Base-by-base conservation (phyloP, 73 alveolate species). In the Paramecium caudatum region DNA sequence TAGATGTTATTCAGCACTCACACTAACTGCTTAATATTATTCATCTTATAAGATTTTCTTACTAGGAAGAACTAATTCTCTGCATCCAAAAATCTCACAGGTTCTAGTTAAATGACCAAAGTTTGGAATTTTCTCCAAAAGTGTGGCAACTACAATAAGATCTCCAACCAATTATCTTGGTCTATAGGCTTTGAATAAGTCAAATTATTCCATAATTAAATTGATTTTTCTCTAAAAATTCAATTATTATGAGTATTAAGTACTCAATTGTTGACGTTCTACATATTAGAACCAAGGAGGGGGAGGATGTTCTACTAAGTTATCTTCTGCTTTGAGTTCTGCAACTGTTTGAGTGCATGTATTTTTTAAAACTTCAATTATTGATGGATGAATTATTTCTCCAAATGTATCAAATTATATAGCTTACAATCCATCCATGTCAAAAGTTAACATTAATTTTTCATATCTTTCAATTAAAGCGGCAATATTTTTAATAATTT, bases 101-200 rank as follows among this genome's bases (percentile, higher is more conserved):
- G 99, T 95, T 69, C 99, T 82, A 8, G 97, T 93, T 36, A 97
- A 91, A 27, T 98, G 98, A 4, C 97, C 98, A 48, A 97, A 91
- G 82, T 97, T 97, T 0, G 99, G 99, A 9, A 96, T 94, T 82
- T 97, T 97, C 65, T 97, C 99, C 39, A 94, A 82, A 8, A 94
- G 88, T 3, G 95, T 27, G 17, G 97, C 97, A 4, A 91, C 94
- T 65, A 94, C 90, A 4, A 94, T 94, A 32, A 94, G 87, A 10
- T 94, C 94, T 63, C 84, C 84, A 21, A 62, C 93, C 48, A 41
- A 30, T 41, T 61, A 49, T 43, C 93, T 86, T 41, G 82, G 82
- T 37, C 46, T 19, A 43, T 47, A 41, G 21, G 84, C 81, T 27
- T 86, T 78, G 46, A 86, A 62, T 63, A 62, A 62, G 17, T 86